These are phyloP conservation scores for Ricinus communis DNA, from an alignment of 345 rosid genomes.

Conservation along the genomic window DNA sequence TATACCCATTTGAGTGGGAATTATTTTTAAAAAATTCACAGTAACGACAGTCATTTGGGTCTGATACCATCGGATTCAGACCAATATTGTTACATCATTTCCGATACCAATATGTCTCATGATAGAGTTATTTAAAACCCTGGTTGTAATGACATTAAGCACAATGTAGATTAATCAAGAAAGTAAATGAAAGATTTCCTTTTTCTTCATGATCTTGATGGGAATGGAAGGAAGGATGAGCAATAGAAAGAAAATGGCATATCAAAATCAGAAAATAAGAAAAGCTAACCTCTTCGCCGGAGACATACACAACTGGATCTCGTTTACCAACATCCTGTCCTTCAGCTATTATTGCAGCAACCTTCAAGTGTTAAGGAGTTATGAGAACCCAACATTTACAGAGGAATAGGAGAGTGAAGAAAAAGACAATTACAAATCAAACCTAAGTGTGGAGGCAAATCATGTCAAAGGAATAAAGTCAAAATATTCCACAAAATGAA, in stretches of 20 bases:
- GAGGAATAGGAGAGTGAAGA: background rate
- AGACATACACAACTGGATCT: conserved; percentile 78
- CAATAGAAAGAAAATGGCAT: conserved; percentile 4
- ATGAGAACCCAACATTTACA: conserved; percentile 22
- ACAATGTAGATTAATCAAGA: too few relatives aligned
- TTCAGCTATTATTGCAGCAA: conserved; percentile 70
- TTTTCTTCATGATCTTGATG: background rate
- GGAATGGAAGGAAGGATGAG: background rate
- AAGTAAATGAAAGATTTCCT: background rate
- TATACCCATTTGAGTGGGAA: too few relatives aligned
- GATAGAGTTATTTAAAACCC: too few relatives aligned
- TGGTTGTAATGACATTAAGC: too few relatives aligned
- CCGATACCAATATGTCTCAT: too few relatives aligned
- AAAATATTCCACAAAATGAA: background rate
- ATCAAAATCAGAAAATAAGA: background rate
- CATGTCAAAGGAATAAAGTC: background rate
- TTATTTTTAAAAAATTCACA: too few relatives aligned
- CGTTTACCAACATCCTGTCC: conserved; percentile 48
- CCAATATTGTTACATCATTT: too few relatives aligned
- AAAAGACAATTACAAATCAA: conserved; percentile 1
- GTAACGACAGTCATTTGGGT: too few relatives aligned
- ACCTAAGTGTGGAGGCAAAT: background rate
- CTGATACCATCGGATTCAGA: too few relatives aligned
- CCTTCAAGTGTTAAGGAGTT: conserved; percentile 43
- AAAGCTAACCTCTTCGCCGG: conserved; percentile 87